Evolutionary conservation across 1,139 yeast species (phyloP).

Genomic region (Saccharomycopsis hybrid): DNA sequence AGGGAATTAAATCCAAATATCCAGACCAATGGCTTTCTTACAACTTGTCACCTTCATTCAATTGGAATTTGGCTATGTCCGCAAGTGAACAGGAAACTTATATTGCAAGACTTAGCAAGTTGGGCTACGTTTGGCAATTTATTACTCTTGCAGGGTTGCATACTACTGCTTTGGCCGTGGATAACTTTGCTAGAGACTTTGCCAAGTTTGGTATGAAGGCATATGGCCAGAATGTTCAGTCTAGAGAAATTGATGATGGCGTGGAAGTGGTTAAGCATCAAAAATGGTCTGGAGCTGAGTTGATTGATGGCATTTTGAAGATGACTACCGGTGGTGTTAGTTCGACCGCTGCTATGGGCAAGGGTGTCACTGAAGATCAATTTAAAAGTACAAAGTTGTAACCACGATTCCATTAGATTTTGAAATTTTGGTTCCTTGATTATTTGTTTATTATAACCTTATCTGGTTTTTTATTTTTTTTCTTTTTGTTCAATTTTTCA

Average conservation of each 20-base stretch:
- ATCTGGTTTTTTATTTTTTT: no score
- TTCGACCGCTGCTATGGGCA: constrained; percentile 97
- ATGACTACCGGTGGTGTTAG: constrained; percentile 93
- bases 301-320: constrained; percentile 84
- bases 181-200: constrained; percentile 75
- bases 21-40: constrained; percentile 96
- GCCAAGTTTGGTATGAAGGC: constrained; percentile 90
- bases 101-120: constrained; percentile 76
- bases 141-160: constrained; percentile 96
- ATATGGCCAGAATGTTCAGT: constrained; percentile 81
- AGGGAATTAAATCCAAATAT: constrained; percentile 72
- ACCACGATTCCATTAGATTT: no score
- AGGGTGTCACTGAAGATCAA: constrained; percentile 97
- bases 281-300: constrained; percentile 99
- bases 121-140: constrained; percentile 97
- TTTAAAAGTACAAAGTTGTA: constrained; percentile 58
- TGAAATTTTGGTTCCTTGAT: no score
- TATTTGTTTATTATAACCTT: no score
- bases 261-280: constrained; percentile 97
- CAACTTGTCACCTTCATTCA: constrained; percentile 94
- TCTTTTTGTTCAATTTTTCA: no score
- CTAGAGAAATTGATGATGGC: constrained; percentile 79
- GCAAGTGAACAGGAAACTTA: constrained; percentile 84
- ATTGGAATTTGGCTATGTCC: constrained; percentile 95
- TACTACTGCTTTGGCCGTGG: constrained; percentile 90